Evolutionary conservation across 129 eudicot genomes (phyloP), one percentile per base, ranked within the genome.

Genomic region (Mikania micrantha): DNA sequence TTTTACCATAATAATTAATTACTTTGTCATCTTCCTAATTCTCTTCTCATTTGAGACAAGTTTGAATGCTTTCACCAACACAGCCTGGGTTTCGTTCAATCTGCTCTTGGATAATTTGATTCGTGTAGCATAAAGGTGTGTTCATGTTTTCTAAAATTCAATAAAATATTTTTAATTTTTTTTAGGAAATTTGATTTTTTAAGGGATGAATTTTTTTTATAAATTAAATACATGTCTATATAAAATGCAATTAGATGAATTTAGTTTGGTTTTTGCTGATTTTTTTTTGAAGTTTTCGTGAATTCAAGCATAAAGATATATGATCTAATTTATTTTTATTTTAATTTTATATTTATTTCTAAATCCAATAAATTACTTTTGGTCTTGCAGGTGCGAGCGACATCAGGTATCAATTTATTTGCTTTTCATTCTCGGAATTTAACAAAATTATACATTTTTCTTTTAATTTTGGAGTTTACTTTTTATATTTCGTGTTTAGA

Each of bases 401-500:
- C 60, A 71, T 47, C 67, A 71, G 76, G 69, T 71, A 71, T 71
- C 29, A 11, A 32, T 2, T 31, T 3, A 47, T 36, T n/a, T 39
- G 50, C 24, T 47, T 41, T 12, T 27, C 5, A 3, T 69, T 36
- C 22, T 71, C 16, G 36, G 45, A 45, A 16, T 10, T 57, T 42
- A 28, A 27, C 4, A 12, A 17, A 31, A 2, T n/a, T n/a, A 41
- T 71, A 3, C 7, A 7, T 29, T 71, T 29, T 71, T 1, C 8
- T 1, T 38, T 24, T 22, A 17, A 49, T 4, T 52, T 52, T 50
- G 29, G 15, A 4, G 13, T 67, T 67, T 54, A 11, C 38, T 44
- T 41, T 28, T 27, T 4, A 6, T 44, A 3, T 0, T 28, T 11
- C 12, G 47, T 24, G 7, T 19, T 20, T 24, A 57, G 21, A 41